Conservation (phyloP, 1,284 basidiomycete genomes). For the Ceratobasidium theobromae region DNA sequence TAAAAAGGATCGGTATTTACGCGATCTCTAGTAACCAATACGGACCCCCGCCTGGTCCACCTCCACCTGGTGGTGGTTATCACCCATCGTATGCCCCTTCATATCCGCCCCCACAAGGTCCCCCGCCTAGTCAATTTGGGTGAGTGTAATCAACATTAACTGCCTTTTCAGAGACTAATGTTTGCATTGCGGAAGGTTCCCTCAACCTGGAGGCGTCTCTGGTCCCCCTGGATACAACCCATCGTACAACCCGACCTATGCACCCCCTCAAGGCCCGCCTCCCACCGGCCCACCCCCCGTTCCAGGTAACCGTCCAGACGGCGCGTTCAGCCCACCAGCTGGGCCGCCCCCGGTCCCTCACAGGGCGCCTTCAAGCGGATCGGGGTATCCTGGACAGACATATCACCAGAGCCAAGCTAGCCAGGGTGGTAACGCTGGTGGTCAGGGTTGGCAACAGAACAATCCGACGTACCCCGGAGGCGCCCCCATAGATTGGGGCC, state of each 20-base stretch:
- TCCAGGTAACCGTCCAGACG: conserved; percentile 12
- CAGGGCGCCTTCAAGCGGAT: conserved; percentile 2
- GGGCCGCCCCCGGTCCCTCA: conserved; percentile 8
- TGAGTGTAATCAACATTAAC: background rate
- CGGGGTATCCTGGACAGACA: conserved; percentile 19
- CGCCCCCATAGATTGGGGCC: conserved; percentile 12
- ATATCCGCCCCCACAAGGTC: conserved; percentile 2
- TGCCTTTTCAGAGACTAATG: background rate
- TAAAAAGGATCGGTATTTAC: background rate
- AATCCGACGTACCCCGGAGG: conserved; percentile 24
- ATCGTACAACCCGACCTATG: conserved; percentile 14
- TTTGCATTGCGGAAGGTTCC: background rate
- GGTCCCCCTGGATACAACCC: conserved; percentile 1
- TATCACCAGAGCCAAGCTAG: conserved; percentile 14
- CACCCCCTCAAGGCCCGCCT: background rate
- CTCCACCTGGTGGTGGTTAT: conserved; percentile 1
- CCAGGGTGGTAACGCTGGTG: too few relatives aligned
- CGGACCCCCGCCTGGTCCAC: conserved; percentile 8
- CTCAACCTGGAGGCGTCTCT: conserved; percentile 11
- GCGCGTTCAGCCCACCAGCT: background rate
- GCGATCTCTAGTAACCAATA: conserved; percentile 10
- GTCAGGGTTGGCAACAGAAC: conserved; percentile 27
- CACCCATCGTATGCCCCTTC: conserved; percentile 5
- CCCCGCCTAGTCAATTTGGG: conserved; percentile 22
- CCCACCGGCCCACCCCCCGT: conserved; percentile 21